phyloP scores from a whole-genome alignment of 345 rosid genomes.

The Syzygium aromaticum region DNA sequence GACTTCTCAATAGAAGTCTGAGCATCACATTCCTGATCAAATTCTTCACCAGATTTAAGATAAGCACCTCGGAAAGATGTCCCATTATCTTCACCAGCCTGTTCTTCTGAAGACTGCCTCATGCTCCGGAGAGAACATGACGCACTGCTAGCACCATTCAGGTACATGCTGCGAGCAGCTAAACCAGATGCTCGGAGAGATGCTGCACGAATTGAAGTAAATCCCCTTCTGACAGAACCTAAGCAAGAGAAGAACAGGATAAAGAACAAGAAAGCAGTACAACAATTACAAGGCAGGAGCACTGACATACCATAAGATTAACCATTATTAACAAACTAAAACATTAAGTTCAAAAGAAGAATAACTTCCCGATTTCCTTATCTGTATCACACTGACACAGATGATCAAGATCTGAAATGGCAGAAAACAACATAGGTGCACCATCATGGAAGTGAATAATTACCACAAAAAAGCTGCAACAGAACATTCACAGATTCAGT shows the following conservation, averaged over 20 bases:
- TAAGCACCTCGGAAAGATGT: background rate
- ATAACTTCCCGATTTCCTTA: background rate
- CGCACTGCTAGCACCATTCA: slow-evolving; percentile 8
- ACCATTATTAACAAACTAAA: background rate
- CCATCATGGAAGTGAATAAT: background rate
- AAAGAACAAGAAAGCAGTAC: background rate
- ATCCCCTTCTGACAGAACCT: slow-evolving; percentile 38
- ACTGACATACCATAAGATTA: background rate
- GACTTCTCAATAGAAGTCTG: background rate
- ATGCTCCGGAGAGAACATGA: slow-evolving; percentile 14
- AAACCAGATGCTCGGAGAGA: slow-evolving; percentile 65
- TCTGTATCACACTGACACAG: background rate
- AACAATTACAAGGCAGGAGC: background rate
- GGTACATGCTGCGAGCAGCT: slow-evolving; percentile 30
- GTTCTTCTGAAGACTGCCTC: slow-evolving; percentile 28
- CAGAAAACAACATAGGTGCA: background rate
- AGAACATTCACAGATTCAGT: background rate
- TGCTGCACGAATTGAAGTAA: slow-evolving; percentile 61
- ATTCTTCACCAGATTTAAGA: slow-evolving; percentile 17
- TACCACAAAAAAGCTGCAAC: background rate
- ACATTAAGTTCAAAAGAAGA: background rate
- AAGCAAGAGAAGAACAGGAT: background rate
- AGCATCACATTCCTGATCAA: slow-evolving; percentile 1
- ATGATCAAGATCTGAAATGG: background rate
- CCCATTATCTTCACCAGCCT: slow-evolving; percentile 6